phyloP scores from a whole-genome alignment of 208 protist species.

The Porcisia deanei region DNA sequence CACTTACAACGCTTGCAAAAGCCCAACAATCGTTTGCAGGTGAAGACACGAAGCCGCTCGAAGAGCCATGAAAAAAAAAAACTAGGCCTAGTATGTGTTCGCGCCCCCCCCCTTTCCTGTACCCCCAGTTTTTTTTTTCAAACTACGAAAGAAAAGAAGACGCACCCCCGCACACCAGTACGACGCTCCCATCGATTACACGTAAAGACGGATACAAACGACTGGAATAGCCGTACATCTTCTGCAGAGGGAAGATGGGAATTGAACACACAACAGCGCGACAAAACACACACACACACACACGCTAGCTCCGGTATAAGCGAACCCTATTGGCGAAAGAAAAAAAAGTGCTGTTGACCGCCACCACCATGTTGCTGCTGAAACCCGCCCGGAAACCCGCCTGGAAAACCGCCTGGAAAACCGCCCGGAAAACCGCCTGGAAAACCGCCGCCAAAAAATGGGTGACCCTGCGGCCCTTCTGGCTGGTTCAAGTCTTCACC shows the following conservation, averaged over 20 bases:
- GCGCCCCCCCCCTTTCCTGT: no score
- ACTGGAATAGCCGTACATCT: no score
- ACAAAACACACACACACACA: no score
- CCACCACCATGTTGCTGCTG: conserved; percentile 29
- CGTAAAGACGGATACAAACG: no score
- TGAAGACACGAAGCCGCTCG: neutral
- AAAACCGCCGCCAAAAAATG: conserved; percentile 37
- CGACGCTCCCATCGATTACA: no score
- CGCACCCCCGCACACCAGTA: no score
- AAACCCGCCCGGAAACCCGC: conserved; percentile 30
- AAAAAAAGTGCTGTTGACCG: conserved; percentile 59
- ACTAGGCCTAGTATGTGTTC: neutral
- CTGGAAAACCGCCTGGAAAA: conserved; percentile 19
- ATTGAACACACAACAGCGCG: neutral
- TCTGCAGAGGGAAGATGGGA: no score
- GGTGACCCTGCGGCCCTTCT: conserved; percentile 38
- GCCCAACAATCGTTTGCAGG: neutral
- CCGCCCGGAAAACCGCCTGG: conserved; percentile 32
- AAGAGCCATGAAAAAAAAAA: neutral
- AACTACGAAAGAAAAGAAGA: no score
- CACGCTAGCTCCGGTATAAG: neutral
- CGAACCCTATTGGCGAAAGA: conserved; percentile 18
- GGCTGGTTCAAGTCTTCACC: conserved; percentile 89
- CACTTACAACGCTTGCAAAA: neutral
- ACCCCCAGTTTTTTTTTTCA: no score